Conservation (phyloP, 441 rosid species). For the Syzygium syzygioides region DNA sequence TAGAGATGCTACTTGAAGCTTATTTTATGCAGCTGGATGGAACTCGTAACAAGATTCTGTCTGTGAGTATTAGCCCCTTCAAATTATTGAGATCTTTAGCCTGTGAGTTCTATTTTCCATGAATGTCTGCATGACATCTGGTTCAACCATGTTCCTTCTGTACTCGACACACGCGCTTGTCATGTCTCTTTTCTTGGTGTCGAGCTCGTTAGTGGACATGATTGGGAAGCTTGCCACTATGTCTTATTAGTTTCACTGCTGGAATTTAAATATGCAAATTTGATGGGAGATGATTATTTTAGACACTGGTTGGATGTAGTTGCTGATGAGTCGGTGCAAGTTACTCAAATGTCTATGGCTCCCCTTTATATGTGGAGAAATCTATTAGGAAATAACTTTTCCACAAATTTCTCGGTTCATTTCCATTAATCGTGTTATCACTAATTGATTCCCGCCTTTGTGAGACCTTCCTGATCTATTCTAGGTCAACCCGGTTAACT, state of each 20-base stretch:
- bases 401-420: neutral
- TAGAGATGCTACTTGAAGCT: slow-evolving; percentile 95
- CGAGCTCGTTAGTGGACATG: neutral
- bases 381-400: neutral
- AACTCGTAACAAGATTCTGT: slow-evolving; percentile 85
- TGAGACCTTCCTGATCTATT: neutral
- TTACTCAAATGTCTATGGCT: neutral
- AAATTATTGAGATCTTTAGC: neutral
- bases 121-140: neutral
- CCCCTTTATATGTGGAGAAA: neutral
- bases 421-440: neutral
- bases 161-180: neutral
- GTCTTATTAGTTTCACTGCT: neutral
- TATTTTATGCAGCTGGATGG: slow-evolving; percentile 96
- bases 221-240: neutral
- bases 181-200: neutral
- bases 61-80: slow-evolving; percentile 43
- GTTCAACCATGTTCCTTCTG: neutral
- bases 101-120: neutral
- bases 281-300: neutral
- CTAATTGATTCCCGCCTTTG: neutral
- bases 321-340: neutral
- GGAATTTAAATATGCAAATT: neutral
- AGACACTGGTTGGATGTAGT: neutral
- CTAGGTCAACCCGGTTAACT: neutral